Evolutionary conservation across 2,329 filamentous ascomycete species (phyloP).

Genomic region (Neofusicoccum laricinum): DNA sequence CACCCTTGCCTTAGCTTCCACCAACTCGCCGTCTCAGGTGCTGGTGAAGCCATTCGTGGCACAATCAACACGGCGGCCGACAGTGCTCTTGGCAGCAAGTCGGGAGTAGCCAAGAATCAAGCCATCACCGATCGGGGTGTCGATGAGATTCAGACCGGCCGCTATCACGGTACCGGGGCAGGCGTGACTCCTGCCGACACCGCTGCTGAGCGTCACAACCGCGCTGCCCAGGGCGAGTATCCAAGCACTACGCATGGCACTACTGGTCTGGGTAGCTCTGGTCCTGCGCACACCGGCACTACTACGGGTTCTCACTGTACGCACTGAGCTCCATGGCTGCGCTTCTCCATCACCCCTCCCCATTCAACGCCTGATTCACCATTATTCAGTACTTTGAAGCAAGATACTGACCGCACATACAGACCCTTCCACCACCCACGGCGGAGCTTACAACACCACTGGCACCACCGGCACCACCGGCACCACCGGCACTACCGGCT

Average conservation of each 20-base stretch:
- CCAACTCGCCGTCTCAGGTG: conserved; percentile 25
- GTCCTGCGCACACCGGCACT: background rate
- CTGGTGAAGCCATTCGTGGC: conserved; percentile 38
- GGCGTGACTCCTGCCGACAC: conserved; percentile 29
- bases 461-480: background rate
- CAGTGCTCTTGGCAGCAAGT: conserved; percentile 29
- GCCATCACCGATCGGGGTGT: conserved; percentile 32
- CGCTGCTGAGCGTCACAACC: conserved; percentile 26
- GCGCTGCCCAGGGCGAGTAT: conserved; percentile 23
- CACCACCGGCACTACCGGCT: background rate
- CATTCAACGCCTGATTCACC: background rate
- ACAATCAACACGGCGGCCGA: conserved; percentile 37
- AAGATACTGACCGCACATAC: background rate
- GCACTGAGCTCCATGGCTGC: background rate
- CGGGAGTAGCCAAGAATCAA: conserved; percentile 29
- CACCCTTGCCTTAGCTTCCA: conserved; percentile 17
- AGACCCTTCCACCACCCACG: background rate
- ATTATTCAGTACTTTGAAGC: no score
- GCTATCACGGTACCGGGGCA: conserved; percentile 22
- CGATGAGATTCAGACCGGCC: conserved; percentile 31
- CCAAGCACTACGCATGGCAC: conserved; percentile 2
- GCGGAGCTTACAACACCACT: background rate
- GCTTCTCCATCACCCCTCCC: background rate
- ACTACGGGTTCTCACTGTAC: background rate
- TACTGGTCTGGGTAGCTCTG: background rate